Percentiles rank a stretch among this genome's conserved stretches.
Conservation (phyloP, 805 yeast species). For the Wickerhamiella siamensis region DNA sequence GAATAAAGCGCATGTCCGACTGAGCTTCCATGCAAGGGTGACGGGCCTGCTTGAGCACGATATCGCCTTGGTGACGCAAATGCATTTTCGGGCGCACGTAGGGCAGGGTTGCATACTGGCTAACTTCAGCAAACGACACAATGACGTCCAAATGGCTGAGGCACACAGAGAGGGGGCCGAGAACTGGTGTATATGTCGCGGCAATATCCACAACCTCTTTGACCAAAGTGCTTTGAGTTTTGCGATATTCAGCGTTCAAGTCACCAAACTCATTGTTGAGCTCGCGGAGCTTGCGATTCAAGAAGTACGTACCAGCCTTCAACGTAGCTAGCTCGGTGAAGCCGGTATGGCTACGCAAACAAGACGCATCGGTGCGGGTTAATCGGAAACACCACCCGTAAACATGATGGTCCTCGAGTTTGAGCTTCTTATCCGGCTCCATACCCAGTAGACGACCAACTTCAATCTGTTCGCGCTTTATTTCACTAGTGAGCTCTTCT, state of each 20-base stretch:
- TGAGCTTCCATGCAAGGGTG: slow-evolving; percentile 93
- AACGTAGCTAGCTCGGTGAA: slow-evolving; percentile 78
- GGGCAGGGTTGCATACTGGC: slow-evolving; percentile 69
- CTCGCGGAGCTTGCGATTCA: slow-evolving; percentile 50
- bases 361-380: slow-evolving; percentile 74
- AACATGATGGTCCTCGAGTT: slow-evolving; percentile 70
- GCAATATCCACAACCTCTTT: slow-evolving; percentile 72
- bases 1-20: slow-evolving; percentile 77
- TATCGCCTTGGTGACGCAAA: slow-evolving; percentile 30
- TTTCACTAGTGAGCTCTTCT: slow-evolving; percentile 38
- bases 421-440: slow-evolving; percentile 78
- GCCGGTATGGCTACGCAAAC: slow-evolving; percentile 45
- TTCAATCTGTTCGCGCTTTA: slow-evolving; percentile 44
- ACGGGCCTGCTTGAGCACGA: slow-evolving; percentile 58
- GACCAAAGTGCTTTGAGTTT: slow-evolving; percentile 64
- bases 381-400: slow-evolving; percentile 94
- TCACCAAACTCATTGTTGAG: slow-evolving; percentile 44
- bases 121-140: slow-evolving; percentile 68
- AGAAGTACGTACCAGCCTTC: slow-evolving; percentile 89
- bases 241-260: slow-evolving; percentile 51
- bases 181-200: slow-evolving; percentile 64
- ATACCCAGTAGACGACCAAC: slow-evolving; percentile 63
- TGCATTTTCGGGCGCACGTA: slow-evolving; percentile 64
- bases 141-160: slow-evolving; percentile 74
- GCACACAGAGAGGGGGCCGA: slow-evolving; percentile 48